Conservation (phyloP, 2,329 filamentous ascomycete genomes). For the Aspergillus sp. region DNA sequence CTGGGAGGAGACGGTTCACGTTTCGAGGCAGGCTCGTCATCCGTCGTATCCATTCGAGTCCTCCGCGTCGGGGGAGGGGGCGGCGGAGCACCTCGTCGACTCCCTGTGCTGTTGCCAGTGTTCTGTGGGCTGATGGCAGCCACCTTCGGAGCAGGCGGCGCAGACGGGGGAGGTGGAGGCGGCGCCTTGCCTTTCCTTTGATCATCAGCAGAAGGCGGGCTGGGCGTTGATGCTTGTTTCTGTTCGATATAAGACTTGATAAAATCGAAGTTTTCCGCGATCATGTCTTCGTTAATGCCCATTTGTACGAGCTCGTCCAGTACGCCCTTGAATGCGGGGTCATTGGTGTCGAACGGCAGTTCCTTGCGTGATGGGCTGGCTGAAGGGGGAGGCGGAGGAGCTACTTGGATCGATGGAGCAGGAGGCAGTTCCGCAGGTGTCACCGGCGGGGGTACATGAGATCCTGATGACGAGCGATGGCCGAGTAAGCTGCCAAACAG, state of each 20-base stretch:
- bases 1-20: slow-evolving; percentile 71
- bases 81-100: slow-evolving; percentile 61
- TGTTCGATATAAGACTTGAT: slow-evolving; percentile 69
- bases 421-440: slow-evolving; percentile 25
- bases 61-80: slow-evolving; percentile 58
- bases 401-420: slow-evolving; percentile 32
- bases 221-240: slow-evolving; percentile 55
- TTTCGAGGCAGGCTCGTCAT: slow-evolving; percentile 60
- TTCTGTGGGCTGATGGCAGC: slow-evolving; percentile 60
- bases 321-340: slow-evolving; percentile 63
- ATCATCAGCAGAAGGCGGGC: slow-evolving; percentile 46
- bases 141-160: slow-evolving; percentile 44
- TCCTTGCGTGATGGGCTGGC: slow-evolving; percentile 36
- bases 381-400: slow-evolving; percentile 35
- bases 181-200: slow-evolving; percentile 56
- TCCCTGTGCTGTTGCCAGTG: slow-evolving; percentile 56
- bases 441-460: slow-evolving; percentile 31
- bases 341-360: slow-evolving; percentile 60
- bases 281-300: slow-evolving; percentile 69
- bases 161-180: slow-evolving; percentile 63
- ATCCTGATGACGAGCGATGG: slow-evolving; percentile 51
- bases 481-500: slow-evolving; percentile 54
- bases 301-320: slow-evolving; percentile 63
- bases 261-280: slow-evolving; percentile 67
- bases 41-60: slow-evolving; percentile 50